Base-by-base conservation (phyloP, 169 alveolate species). In the Babesia divergens region DNA sequence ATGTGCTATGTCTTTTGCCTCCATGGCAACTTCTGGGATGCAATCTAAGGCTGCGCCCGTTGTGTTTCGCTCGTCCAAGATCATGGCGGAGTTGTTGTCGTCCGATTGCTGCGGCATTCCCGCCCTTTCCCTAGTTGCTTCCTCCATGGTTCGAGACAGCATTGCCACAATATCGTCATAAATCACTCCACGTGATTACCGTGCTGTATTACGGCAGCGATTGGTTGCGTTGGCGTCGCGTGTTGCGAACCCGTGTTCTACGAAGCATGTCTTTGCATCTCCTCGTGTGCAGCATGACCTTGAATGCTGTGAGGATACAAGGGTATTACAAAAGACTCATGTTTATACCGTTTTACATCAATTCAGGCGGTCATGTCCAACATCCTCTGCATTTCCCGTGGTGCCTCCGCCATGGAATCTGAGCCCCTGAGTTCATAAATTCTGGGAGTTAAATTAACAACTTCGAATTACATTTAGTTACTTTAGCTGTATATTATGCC, bases 321-420 rank as follows among this genome's bases (percentile, higher is more conserved):
- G 52, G n/a, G 8, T 37, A 11, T 11, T 37, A 37, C n/a, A 11
- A n/a, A n/a, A n/a, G n/a, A n/a, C n/a, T n/a, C 47, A 40, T 40
- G 20, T 13, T 11, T 40, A 13, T 11, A 40, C 16, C 16, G 47
- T 40, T 40, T 40, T 40, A 11, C 11, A 40, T 40, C 47, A 40
- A 40, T 16, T 40, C 47, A 13, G 47, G 20, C 11, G 47, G 47
- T 16, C 47, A 16, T 40, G 16, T 40, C 20, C 16, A 16, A 40
- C 16, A 40, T 40, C 47, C 11, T 40, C 20, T 40, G 56, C 28
- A 2, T 22, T 14, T 13, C 43, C 18, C 29, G 29, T 51, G 60
- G 60, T 51, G 60, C 60, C 9, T 20, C 13, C 42, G 42, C 60
- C 38, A 7, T 24, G 34, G 60, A 51, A 51, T 51, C 60, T n/a